Conservation (phyloP, 2,329 filamentous ascomycete genomes). For the Atkinsonella texensis region DNA sequence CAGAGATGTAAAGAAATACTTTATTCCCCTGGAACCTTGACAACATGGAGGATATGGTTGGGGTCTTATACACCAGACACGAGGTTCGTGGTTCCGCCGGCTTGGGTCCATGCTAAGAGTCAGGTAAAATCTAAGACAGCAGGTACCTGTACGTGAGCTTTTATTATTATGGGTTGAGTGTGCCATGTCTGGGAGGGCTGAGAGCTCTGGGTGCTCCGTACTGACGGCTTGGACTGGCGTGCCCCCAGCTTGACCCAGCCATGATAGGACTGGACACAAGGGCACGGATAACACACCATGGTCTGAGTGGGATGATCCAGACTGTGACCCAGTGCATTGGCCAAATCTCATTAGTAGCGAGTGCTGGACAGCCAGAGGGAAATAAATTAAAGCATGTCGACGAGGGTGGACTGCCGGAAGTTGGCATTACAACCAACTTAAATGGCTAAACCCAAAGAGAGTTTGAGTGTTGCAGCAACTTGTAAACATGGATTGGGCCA, state of each 20-base stretch:
- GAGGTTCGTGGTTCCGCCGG: slow-evolving; percentile 2
- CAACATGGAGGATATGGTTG: slow-evolving; percentile 1
- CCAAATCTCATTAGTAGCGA: not conserved
- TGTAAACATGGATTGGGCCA: not conserved
- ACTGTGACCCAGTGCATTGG: slow-evolving; percentile 2
- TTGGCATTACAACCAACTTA: not conserved
- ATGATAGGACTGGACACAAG: slow-evolving; percentile 4
- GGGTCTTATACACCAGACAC: slow-evolving; percentile 9
- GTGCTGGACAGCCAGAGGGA: not conserved
- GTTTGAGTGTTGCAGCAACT: not conserved
- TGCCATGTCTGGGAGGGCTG: not conserved
- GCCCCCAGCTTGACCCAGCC: not conserved
- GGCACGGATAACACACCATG: slow-evolving; percentile 4
- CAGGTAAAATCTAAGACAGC: slow-evolving; percentile 2
- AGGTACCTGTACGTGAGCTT: not conserved
- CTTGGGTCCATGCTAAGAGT: slow-evolving; percentile 4
- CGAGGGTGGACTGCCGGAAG: slow-evolving; percentile 1
- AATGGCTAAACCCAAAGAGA: not conserved
- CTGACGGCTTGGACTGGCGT: not conserved
- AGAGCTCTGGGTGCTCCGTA: not conserved
- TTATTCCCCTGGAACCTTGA: not conserved
- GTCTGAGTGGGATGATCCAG: slow-evolving; percentile 5
- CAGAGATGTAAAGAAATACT: not conserved
- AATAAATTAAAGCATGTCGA: not conserved
- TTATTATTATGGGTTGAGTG: not conserved